Conservation (phyloP, 441 rosid species). For the Oxalis stricta region DNA sequence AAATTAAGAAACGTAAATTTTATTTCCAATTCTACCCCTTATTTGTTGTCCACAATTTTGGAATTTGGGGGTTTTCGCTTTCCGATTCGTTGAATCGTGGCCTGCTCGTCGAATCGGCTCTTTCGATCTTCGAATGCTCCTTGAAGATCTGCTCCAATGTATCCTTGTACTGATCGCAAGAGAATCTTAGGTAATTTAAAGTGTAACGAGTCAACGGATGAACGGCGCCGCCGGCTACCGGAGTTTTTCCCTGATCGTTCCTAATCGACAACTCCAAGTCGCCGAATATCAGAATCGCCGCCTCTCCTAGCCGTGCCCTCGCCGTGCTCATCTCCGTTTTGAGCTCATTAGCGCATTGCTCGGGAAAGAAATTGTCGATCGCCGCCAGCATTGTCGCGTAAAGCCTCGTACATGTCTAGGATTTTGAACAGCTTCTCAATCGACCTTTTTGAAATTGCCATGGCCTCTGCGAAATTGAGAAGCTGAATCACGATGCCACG, state of each 20-base stretch:
- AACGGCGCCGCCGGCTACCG: slow-evolving; percentile 79
- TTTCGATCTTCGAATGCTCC: slow-evolving; percentile 53
- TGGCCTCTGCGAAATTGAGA: slow-evolving; percentile 63
- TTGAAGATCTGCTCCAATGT: slow-evolving; percentile 72
- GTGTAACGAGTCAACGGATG: slow-evolving; percentile 88
- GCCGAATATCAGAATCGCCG: slow-evolving; percentile 44
- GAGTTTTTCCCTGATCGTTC: slow-evolving; percentile 52
- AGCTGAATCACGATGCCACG: slow-evolving; percentile 44
- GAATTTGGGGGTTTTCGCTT: too few relatives aligned
- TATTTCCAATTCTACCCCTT: too few relatives aligned
- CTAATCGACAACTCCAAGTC: slow-evolving; percentile 68
- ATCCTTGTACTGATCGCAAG: slow-evolving; percentile 68
- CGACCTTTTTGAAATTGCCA: slow-evolving; percentile 58
- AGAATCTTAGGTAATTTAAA: slow-evolving; percentile 62
- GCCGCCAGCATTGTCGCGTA: slow-evolving; percentile 39
- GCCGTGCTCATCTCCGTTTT: slow-evolving; percentile 36
- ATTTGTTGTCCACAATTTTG: too few relatives aligned
- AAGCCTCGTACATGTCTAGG: slow-evolving; percentile 65
- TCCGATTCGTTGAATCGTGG: too few relatives aligned
- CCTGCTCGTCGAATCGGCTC: slow-evolving; percentile 31
- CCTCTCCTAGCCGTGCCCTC: slow-evolving; percentile 54
- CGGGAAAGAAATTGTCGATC: slow-evolving; percentile 27
- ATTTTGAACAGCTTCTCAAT: slow-evolving; percentile 73
- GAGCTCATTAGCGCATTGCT: slow-evolving; percentile 29
- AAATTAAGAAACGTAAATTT: too few relatives aligned